Base-by-base conservation (phyloP, 2,329 filamentous ascomycete species). In the Alternaria novae-zelandiae region DNA sequence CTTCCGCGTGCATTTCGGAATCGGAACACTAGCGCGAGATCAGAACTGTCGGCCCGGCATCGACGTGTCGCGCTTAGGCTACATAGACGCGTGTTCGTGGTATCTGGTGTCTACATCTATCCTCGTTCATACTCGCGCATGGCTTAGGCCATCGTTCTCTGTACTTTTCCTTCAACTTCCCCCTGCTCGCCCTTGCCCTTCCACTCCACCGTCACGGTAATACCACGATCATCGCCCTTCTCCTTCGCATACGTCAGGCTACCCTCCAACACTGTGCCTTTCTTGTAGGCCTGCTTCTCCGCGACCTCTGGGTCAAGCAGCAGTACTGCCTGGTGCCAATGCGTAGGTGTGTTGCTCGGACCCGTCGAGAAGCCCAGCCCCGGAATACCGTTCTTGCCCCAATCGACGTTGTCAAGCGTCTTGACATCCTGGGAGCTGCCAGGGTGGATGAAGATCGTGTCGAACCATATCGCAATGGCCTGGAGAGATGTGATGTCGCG, bases 391-490 rank as follows among this genome's bases (percentile, higher is more conserved):
- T 72, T 70, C 67, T 87, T 86, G 23, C 79, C 80, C 88, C 91
- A 94, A 5, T 86, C 84, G 59, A 89, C 83, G 0, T 89, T 88
- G 54, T 88, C 87, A n/a, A 83, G 83, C 64, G 65, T 61, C 43
- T 70, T 69, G 32, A 74, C 65, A 20, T 76, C 72, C 47, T 74
- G 70, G 3, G 63, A 54, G 57, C 72, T 71, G 26, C 68, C 66
- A 0, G 87, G 86, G 10, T 89, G 88, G 68, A 91, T 87, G 81
- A 97, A 97, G 84, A 96, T 96, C 23, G 91, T 95, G 78, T 98
- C 95, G 77, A 97, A 97, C 93, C 94, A 97, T 70, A 97, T 87
- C 13, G 93, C 85, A 79, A 94, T 97, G 5, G 93, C 95, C 75
- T 97, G 93, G n/a, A 97, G 82, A 2, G 85, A 83, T 63, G 91